Base-by-base conservation (phyloP, 441 rosid genomes). In the Arabidopsis hybrid region DNA sequence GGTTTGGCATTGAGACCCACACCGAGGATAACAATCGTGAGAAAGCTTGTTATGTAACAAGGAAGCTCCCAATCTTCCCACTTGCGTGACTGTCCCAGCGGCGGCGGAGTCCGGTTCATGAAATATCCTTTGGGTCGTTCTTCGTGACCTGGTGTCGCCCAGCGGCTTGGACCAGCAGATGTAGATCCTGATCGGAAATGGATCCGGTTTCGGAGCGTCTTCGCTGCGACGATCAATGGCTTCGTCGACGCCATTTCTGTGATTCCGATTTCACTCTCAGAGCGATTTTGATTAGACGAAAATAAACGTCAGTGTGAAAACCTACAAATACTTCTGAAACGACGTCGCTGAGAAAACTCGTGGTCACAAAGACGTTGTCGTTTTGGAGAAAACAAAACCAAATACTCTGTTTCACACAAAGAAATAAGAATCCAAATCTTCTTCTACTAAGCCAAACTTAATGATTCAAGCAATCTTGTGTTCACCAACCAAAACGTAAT, bases 61-160 rank as follows among this genome's bases (percentile, higher is more conserved):
- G 98, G 97, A 6, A 94, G 88, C 87, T 94, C 97, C 97, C 97
- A 94, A 75, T 94, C 98, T 76, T 94, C 97, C 97, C 98, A 94
- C 36, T 90, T 88, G 12, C 98, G 96, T 0, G 92, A 71, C 78
- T 90, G 88, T 12, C 96, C 96, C 0, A 88, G 87, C 35, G 88
- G 85, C 11, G 78, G 82, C 3, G 96, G 96, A 16, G 87, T 74
- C 59, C 91, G 80, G 81, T 87, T 91, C 80, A 94, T 85, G 42
- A 88, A 83, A 82, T 88, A 86, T 1, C 96, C 96, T 71, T 91
- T 91, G 10, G 97, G 93, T n/a, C 74, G 88, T 74, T 90, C 97
- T 75, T 93, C 91, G 72, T 91, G 96, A 10, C 98, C 98, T 0
- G 90, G 85, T 3, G 82, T 70, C 2, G 86, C 46, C 97, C 96